These are phyloP conservation scores for Acacia confusa DNA, from an alignment of 306 rosid species.

Conservation along the genomic window DNA sequence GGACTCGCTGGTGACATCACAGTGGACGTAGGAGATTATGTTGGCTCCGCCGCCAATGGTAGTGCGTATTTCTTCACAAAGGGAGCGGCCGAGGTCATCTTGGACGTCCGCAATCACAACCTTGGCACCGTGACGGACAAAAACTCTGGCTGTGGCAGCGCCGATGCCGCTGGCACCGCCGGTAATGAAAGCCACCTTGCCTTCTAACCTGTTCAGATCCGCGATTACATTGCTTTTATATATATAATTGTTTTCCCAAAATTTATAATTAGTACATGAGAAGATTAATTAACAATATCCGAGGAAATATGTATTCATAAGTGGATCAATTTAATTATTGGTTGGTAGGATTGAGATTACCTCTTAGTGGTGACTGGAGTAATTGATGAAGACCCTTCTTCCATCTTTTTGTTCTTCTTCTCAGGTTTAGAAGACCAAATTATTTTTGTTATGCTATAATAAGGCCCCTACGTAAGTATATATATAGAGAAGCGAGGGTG, in stretches of 20 bases:
- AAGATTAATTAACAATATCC: background rate
- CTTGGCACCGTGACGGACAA: constrained; percentile 54
- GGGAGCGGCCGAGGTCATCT: constrained; percentile 47
- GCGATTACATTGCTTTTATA: background rate
- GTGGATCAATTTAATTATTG: background rate
- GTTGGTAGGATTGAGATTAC: background rate
- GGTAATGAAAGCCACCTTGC: constrained; percentile 62
- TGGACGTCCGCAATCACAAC: constrained; percentile 58
- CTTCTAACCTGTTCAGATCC: constrained; percentile 40
- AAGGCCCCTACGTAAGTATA: too few species aligned
- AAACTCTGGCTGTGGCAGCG: constrained; percentile 46
- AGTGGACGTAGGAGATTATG: constrained; percentile 37
- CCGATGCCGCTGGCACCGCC: constrained; percentile 72
- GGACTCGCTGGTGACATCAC: constrained; percentile 47
- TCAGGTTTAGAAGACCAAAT: background rate
- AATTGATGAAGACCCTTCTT: background rate
- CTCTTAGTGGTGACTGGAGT: background rate
- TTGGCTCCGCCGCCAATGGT: background rate
- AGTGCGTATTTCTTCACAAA: constrained; percentile 35
- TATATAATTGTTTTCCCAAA: background rate
- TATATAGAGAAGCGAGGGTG: too few species aligned
- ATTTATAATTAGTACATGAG: too few species aligned
- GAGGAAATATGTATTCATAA: background rate
- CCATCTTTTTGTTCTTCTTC: background rate
- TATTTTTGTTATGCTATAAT: too few species aligned